Evolutionary conservation across 2,329 filamentous ascomycete genomes (phyloP).

Genomic region (Magnaporthiopsis rhizophila): DNA sequence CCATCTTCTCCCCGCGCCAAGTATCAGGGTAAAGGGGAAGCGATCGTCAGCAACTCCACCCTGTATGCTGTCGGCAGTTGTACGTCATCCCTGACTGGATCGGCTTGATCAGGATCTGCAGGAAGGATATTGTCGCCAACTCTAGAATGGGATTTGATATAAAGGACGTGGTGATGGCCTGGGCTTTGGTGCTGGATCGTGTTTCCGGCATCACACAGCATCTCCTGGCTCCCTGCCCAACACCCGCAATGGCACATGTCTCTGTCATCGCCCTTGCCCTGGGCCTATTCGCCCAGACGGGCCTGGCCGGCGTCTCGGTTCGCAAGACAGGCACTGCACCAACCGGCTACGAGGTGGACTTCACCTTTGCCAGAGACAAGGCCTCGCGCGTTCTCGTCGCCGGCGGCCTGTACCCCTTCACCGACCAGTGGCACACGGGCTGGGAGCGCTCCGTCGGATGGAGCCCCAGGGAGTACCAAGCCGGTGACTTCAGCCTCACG

Average conservation of each 20-base stretch:
- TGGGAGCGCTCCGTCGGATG: slow-evolving; percentile 13
- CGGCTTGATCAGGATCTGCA: no score
- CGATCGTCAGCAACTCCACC: no score
- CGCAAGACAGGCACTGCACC: slow-evolving; percentile 18
- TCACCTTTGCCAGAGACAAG: slow-evolving; percentile 17
- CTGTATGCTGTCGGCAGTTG: no score
- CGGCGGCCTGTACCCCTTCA: slow-evolving; percentile 18
- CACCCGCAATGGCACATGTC: background rate
- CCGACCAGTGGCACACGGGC: slow-evolving; percentile 21
- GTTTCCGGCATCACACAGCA: no score
- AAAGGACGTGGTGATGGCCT: no score
- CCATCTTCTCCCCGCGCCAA: no score
- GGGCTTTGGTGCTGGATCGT: no score
- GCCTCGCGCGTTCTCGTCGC: slow-evolving; percentile 19
- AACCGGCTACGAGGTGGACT: slow-evolving; percentile 21
- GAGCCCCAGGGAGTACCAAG: slow-evolving; percentile 19
- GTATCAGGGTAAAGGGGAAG: no score
- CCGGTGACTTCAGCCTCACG: slow-evolving; percentile 19
- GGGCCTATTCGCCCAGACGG: slow-evolving; percentile 1
- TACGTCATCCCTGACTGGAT: no score
- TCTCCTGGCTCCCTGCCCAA: background rate
- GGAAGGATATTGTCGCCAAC: no score
- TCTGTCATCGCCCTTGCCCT: background rate
- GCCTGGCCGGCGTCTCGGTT: slow-evolving; percentile 12
- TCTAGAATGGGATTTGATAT: no score